phyloP scores from a whole-genome alignment of 331 rosid genomes.

The Erythrophleum ivorense region DNA sequence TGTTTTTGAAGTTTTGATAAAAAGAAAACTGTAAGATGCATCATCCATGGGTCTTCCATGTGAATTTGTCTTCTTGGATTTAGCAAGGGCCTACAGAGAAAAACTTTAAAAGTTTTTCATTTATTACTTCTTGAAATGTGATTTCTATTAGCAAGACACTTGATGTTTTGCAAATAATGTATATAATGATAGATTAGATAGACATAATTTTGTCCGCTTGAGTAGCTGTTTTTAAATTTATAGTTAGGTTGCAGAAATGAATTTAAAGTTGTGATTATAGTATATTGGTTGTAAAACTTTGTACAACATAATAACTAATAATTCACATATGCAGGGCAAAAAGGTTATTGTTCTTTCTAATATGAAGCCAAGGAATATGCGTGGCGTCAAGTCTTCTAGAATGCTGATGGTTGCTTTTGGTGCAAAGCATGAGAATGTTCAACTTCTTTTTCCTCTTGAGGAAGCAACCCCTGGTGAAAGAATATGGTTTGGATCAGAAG shows the following conservation, averaged over 20 bases:
- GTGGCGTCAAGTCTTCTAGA: conserved; percentile 91
- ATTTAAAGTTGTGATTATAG: background rate
- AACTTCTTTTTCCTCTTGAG: conserved; percentile 87
- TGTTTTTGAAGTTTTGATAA: background rate
- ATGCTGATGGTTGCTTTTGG: conserved; percentile 99
- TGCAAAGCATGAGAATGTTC: conserved; percentile 77
- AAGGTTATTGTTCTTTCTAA: conserved; percentile 82
- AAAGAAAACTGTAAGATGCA: too few species aligned
- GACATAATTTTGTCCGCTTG: too few species aligned
- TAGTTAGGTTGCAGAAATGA: background rate
- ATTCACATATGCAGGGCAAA: conserved; percentile 55
- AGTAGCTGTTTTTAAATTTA: too few species aligned
- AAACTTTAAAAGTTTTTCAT: conserved; percentile 3
- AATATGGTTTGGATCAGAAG: conserved; percentile 87
- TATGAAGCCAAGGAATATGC: conserved; percentile 95
- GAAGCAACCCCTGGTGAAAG: conserved; percentile 85
- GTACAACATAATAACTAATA: conserved; percentile 16
- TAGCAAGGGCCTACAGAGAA: background rate
- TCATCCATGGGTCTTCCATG: too few species aligned
- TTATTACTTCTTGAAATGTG: conserved; percentile 17
- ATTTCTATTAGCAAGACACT: background rate
- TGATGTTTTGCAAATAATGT: background rate
- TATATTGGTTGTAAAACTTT: background rate
- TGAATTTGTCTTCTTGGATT: background rate
- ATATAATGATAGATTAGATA: too few species aligned